These are phyloP conservation scores for Aquilaria yunnanensis DNA, from an alignment of 345 rosid species.

Conservation along the genomic window DNA sequence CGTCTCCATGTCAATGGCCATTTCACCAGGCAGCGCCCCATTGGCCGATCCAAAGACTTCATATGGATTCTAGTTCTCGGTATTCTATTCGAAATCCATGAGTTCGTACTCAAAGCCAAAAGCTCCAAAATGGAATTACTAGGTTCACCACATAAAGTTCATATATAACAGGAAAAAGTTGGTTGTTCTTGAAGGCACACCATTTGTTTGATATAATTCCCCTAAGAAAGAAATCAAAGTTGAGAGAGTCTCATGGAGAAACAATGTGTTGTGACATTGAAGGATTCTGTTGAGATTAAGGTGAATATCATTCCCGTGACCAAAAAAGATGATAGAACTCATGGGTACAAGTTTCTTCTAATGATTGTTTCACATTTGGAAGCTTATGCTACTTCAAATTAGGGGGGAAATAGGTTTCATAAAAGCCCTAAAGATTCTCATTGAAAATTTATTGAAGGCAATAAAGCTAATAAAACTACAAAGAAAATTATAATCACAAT, in stretches of 20 bases:
- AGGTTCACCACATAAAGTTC: slow-evolving; percentile 43
- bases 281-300: slow-evolving; percentile 32
- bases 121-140: slow-evolving; percentile 40
- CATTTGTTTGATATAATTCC: slow-evolving; percentile 35
- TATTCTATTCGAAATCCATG: slow-evolving; percentile 36
- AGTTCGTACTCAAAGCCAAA: slow-evolving; percentile 54
- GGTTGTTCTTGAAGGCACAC: slow-evolving; percentile 28
- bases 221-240: slow-evolving; percentile 32
- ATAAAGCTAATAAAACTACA: not conserved
- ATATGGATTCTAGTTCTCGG: slow-evolving; percentile 60
- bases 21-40: slow-evolving; percentile 54
- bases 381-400: slow-evolving; percentile 19
- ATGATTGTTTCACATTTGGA: slow-evolving; percentile 67
- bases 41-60: slow-evolving; percentile 42
- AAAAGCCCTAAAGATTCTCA: not conserved
- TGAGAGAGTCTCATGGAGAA: slow-evolving; percentile 38
- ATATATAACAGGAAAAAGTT: slow-evolving; percentile 37
- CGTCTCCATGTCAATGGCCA: slow-evolving; percentile 53
- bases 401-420: no score
- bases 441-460: not conserved
- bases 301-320: slow-evolving; percentile 55
- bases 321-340: slow-evolving; percentile 51
- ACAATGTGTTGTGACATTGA: slow-evolving; percentile 37
- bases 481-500: not conserved
- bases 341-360: slow-evolving; percentile 40